Base-by-base conservation (phyloP, 306 rosid genomes). In the Cucurbita pepo region DNA sequence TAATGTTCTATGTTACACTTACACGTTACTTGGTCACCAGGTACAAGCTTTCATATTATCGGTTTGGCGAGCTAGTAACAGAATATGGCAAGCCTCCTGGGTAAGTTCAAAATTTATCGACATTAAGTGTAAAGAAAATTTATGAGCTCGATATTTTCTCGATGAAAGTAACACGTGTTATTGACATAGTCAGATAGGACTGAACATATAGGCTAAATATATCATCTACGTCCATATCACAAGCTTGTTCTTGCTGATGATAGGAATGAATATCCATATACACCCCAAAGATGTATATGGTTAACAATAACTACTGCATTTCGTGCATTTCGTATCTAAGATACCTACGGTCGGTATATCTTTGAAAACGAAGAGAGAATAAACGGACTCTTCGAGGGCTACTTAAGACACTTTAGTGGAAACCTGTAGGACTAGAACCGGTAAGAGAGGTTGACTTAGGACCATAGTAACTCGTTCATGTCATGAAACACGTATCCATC, bases 1-100 rank as follows among this genome's bases (percentile, higher is more conserved):
- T 73, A 9, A 22, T 43, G 36, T 4, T 74, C 30, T 14, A 36
- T 30, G 21, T 41, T 72, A 38, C 10, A 21, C 41, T 69, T 71
- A 52, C 16, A 21, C 41, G 59, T 18, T 9, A 65, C 60, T 81
- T 55, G 82, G 70, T 75, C 65, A 38, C 79, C 63, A 95, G 99
- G 99, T 95, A 95, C 85, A 95, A 95, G 82, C 86, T 91, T 76
- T 91, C 85, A 34, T 95, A 95, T 71, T 95, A 95, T 83, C 92
- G 99, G 70, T 95, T 95, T 77, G 99, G 99, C 73, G 99, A 95
- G 89, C 81, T 95, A 80, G 86, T 90, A 14, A 95, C 99, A 36
- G 99, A 95, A 83, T 91, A 95, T 88, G 99, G 99, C 56, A 95
- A 85, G 79, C 99, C 97, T 51, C 88, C 99, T 2, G 99, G 99